Base-by-base conservation (phyloP, 2,329 filamentous ascomycete genomes). In the Trichoderma sp. region DNA sequence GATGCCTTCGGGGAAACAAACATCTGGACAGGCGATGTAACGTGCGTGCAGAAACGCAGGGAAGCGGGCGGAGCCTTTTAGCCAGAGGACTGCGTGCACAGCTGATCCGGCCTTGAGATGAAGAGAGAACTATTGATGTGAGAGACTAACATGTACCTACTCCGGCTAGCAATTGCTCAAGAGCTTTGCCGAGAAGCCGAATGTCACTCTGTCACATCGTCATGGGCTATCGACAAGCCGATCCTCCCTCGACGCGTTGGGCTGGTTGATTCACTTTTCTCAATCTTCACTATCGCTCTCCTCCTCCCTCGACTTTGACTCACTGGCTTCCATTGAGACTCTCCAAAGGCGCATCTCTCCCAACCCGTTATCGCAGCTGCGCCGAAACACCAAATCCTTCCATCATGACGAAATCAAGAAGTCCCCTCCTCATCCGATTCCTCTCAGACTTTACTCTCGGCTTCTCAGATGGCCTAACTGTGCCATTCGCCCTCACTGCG, bases 401-500 rank as follows among this genome's bases (percentile, higher is more conserved):
- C 14, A 82, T 80, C 79, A 77, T 77, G 38, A 72, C 75, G 24
- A 76, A 74, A 16, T 71, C 79, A 3, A 76, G 78, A 12, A 82
- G 77, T n/a, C 83, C 82, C 3, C 77, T 77, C 1, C 78, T 84
- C 21, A 80, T 82, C 1, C 84, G 84, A 14, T 87, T 91, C 77
- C 83, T 92, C 14, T 87, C 89, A 53, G 92, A 94, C 83, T 90
- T 92, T 75, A 94, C 93, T 1, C 90, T 94, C 76, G 93, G 93
- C 27, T 91, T 94, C 77, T 91, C 93, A 0, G 93, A 95, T 83
- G 93, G 93, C 14, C 85, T 94, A 76, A 94, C 93, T 0, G 93
- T 94, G 0, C 93, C 93, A 0, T 94, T 95, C 80, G 93, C 93
- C 21, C 85, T 94, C 21, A 94, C 92, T 0, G 92, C 93, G 1